Evolutionary conservation across 495 filamentous ascomycete genomes (phyloP), one percentile per base, ranked within the genome.

Genomic region (Lophiotrema nucula): DNA sequence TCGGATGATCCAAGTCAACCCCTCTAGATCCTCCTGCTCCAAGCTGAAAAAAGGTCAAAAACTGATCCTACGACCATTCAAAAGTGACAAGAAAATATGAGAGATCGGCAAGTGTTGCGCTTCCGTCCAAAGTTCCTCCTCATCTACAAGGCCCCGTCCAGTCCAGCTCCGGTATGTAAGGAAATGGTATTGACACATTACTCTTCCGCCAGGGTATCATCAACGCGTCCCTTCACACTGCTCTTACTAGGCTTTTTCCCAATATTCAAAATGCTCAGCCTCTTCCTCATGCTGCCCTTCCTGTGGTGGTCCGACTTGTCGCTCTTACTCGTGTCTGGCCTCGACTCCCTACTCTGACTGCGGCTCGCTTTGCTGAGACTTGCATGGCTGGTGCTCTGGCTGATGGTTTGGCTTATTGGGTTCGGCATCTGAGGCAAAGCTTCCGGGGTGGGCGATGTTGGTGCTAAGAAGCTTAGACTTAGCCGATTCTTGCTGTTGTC

Each of bases 181-280:
- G 19, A 16, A 43, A 21, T 19, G 39, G 8, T 35, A 35, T 35
- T 15, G 31, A 35, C 31, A 35, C 15, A 35, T 35, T 50, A 64
- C 64, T 70, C 66, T 52, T 70, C 64, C 41, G 44, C 53, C 37
- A 69, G 49, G 47, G 51, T 60, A 48, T 67, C 67, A 42, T 63
- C 69, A 6, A 37, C 46, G 0, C 55, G 31, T 15, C 57, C 44
- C 39, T 56, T 61, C 15, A 67, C 67, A 55, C 61, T 69, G 16
- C 16, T 60, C 68, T 79, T 83, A 65, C 82, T 85, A 24, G 69
- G 73, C 75, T 88, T 87, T 71, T 83, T 83, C 35, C 83, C 83
- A 56, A 89, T 67, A 53, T 82, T 82, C 60, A 92, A 60, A 44
- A 85, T 66, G 62, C 87, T 90, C 47, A 91, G 71, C 64, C 88